Base-by-base conservation (phyloP, 306 rosid genomes). In the Quercus alba region DNA sequence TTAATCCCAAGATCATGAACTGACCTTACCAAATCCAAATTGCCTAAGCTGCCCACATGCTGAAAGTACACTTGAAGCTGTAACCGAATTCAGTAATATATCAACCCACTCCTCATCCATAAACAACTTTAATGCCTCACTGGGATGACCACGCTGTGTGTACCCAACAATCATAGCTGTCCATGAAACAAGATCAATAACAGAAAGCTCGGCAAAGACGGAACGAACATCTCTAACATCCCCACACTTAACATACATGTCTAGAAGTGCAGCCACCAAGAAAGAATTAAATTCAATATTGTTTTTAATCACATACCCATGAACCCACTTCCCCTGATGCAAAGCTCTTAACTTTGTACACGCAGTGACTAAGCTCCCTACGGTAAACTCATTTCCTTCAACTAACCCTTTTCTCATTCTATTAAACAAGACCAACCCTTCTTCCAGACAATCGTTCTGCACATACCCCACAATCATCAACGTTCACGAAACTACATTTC, bases 121-220 rank as follows among this genome's bases (percentile, higher is more conserved):
- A 67, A 91, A 91, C 85, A 93, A 75, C 56, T 85, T 78, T 77
- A 93, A 59, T 0, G 94, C 92, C 79, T 85, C 78, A 13, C 38
- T 72, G 2, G 93, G 89, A 10, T 86, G 78, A 75, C 91, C 92
- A 54, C 82, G 70, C 62, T 89, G 93, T 58, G 89, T 72, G 87
- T 85, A 90, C 72, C 98, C 97, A 10, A 85, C 94, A 73, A 91
- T 90, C 97, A 93, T 90, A 4, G 94, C 93, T 4, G 98, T 91
- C 93, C 94, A 90, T 1, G 88, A 91, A 79, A 93, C 92, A 77
- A 87, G 80, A 74, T 91, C 93, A 51, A 41, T 25, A 1, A 49
- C 13, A 3, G 78, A 78, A 80, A 87, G 69, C 28, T 88, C 96
- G 21, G 81, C 88, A 72, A 86, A 86, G 71, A 93, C 85, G 0